A percentile compares a stretch with the other conserved stretches of the same genome.
Conservation (phyloP, 129 eudicot genomes). For the Pseudognaphalium luteoalbum region DNA sequence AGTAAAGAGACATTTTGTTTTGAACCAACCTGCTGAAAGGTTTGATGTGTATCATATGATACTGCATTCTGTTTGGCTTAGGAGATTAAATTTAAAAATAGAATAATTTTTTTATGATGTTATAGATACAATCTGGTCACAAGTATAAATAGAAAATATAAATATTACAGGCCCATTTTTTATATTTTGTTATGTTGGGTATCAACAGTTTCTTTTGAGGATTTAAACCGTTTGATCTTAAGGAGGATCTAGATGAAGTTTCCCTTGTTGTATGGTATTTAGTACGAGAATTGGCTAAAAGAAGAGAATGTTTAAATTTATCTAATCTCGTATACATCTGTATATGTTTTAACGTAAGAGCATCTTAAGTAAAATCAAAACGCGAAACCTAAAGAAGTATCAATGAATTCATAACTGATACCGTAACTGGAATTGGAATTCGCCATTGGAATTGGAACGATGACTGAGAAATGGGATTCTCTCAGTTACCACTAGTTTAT, state of each 20-base stretch:
- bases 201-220: neutral
- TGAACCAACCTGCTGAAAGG: conserved; percentile 66
- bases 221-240: neutral
- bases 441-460: too few relatives aligned
- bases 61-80: conserved; percentile 89
- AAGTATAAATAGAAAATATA: neutral
- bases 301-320: too few relatives aligned
- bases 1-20: conserved; percentile 73
- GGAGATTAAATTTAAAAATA: conserved; percentile 65
- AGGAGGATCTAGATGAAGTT: neutral
- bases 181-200: neutral
- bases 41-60: conserved; percentile 92
- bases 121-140: neutral
- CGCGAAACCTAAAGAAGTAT: too few relatives aligned
- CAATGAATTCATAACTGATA: too few relatives aligned
- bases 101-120: conserved; percentile 5
- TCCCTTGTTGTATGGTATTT: too few relatives aligned
- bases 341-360: too few relatives aligned
- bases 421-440: too few relatives aligned
- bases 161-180: conserved; percentile 1
- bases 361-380: too few relatives aligned
- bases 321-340: too few relatives aligned
- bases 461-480: too few relatives aligned
- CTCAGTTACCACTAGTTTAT: too few relatives aligned
- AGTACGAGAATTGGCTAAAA: too few relatives aligned